Evolutionary conservation across 2,329 filamentous ascomycete genomes (phyloP).

Genomic region (Neophaeococcomyces mojaviensis): DNA sequence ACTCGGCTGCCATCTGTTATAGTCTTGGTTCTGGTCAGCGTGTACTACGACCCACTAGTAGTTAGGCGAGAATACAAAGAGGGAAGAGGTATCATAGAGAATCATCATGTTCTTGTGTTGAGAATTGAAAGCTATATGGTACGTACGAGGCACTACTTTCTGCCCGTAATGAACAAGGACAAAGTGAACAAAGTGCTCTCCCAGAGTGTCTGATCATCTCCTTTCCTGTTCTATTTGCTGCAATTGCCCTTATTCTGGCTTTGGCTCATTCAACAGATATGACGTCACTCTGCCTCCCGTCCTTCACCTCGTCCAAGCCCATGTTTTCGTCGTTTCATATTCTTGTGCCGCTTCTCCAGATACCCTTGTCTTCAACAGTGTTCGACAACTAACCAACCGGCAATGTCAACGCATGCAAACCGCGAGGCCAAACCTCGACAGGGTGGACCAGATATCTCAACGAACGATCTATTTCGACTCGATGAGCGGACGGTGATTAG

Average conservation of each 20-base stretch:
- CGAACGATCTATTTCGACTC: conserved; percentile 8
- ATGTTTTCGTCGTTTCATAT: no score
- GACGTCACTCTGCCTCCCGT: no score
- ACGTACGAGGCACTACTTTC: conserved; percentile 1
- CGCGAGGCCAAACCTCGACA: conserved; percentile 3
- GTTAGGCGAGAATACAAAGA: neutral
- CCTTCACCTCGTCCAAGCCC: no score
- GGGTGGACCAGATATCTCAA: neutral
- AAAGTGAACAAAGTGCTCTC: neutral
- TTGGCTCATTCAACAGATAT: no score
- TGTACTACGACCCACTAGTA: no score
- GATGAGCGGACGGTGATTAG: conserved; percentile 1
- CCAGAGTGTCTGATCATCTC: neutral
- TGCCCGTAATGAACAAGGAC: neutral
- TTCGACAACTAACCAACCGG: no score
- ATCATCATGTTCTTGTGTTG: neutral
- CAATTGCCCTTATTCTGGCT: no score
- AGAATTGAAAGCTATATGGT: neutral
- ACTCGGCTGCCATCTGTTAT: neutral
- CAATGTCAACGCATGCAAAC: no score
- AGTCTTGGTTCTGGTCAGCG: neutral
- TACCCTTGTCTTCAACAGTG: no score
- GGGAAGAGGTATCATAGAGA: neutral
- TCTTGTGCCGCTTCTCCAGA: no score
- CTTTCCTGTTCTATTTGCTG: neutral